phyloP scores from a whole-genome alignment of 352 stramenopile species.

The Aphanomyces astaci region DNA sequence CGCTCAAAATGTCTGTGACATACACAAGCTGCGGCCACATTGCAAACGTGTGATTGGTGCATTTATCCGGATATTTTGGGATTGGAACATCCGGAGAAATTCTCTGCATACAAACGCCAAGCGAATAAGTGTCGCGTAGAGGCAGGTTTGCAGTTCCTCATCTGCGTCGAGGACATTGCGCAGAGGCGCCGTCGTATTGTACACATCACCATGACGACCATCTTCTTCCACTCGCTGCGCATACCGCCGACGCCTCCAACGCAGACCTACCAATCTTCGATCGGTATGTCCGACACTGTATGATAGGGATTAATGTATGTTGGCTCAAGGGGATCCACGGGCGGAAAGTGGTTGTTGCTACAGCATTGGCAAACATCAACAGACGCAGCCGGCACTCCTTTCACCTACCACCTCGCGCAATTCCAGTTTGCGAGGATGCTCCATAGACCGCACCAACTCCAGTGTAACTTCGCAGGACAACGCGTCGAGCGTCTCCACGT shows the following conservation, averaged over 20 bases:
- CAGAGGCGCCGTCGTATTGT: background rate
- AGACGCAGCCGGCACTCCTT: background rate
- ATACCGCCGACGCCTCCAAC: background rate
- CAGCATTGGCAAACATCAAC: background rate
- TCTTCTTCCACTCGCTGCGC: conserved; percentile 11
- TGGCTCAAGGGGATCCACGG: background rate
- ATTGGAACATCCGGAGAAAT: background rate
- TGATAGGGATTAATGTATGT: background rate
- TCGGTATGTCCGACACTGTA: background rate
- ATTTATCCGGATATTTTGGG: background rate
- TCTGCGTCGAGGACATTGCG: background rate
- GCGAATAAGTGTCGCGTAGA: background rate
- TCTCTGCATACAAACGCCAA: conserved; percentile 18
- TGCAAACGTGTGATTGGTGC: background rate
- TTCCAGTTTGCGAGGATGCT: background rate
- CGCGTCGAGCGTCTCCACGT: background rate
- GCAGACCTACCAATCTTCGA: background rate
- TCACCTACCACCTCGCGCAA: background rate
- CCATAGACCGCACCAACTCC: background rate
- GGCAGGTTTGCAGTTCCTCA: conserved; percentile 2
- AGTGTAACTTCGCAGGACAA: background rate
- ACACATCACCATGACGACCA: conserved; percentile 21
- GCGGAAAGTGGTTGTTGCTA: background rate
- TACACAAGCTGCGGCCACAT: no score
- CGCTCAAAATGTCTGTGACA: no score